Base-by-base conservation (phyloP, 2,329 filamentous ascomycete genomes). In the Alternaria conjuncta region DNA sequence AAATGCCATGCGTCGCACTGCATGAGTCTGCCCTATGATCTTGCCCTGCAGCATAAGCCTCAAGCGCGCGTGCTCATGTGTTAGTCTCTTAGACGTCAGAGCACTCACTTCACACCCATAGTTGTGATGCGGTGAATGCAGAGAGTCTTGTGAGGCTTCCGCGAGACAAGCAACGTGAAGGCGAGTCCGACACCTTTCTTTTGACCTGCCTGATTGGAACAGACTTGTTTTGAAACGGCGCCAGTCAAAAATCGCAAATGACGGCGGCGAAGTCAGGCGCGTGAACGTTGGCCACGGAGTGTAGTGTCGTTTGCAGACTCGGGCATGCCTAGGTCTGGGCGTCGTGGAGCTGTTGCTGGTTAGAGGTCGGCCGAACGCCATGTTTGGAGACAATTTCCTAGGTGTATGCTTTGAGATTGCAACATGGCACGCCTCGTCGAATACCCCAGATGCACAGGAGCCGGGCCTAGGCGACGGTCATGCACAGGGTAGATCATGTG, bases 21-120 rank as follows among this genome's bases (percentile, higher is more conserved):
- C 67, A 71, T 69, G 32, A n/a, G 41, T 30, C 53, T 60, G 63
- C 63, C 71, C 65, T 72, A 72, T 72, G 72, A 73, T 68, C 61
- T 71, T 23, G 64, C 36, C 43, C 65, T 69, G 50, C 61, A 71
- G 56, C 44, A 68, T 66, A 55, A 64, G 62, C 51, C 30, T 65
- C 50, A 56, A 60, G 68, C 41, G 65, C 72, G 73, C 72, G 73
- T 74, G 72, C 64, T 67, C 64, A 51, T 54, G 51, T 61, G 51
- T 61, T 63, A 64, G 58, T 55, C 47, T 62, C 41, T 56, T 63
- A 67, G 60, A 66, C 64, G 49, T 61, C 50, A 54, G 61, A 60
- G 69, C 65, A 68, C 65, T 50, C 44, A 23, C 56, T 23, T 11
- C 43, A 60, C 23, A 57, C 45, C 51, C 49, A 55, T 13, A 45